A percentile compares a stretch with the other conserved stretches of the same genome.
Conservation (phyloP, 2,329 filamentous ascomycete species). For the Pseudogymnoascus sp. region DNA sequence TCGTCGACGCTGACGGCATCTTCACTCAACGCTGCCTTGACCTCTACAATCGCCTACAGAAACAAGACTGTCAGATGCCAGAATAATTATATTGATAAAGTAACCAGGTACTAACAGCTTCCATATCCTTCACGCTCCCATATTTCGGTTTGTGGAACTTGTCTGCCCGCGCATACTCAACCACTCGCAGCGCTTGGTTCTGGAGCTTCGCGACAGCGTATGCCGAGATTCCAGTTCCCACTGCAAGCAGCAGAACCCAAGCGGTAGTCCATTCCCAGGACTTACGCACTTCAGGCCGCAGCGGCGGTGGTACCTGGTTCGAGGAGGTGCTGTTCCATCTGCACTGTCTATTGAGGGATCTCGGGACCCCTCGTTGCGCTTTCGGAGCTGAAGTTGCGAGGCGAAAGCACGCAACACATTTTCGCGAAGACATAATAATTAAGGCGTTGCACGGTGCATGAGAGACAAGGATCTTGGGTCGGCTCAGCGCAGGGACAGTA, state of each 20-base stretch:
- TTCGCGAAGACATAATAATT: slow-evolving; percentile 4
- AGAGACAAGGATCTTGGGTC: background rate
- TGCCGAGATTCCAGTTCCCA: slow-evolving; percentile 17
- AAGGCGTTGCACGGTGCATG: slow-evolving; percentile 4
- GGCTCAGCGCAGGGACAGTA: background rate
- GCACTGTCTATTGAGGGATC: background rate
- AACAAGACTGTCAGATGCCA: background rate
- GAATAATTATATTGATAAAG: background rate
- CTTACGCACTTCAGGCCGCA: background rate
- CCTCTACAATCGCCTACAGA: slow-evolving; percentile 48
- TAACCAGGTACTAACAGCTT: slow-evolving; percentile 34
- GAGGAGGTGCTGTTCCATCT: slow-evolving; percentile 1
- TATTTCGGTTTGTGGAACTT: slow-evolving; percentile 33
- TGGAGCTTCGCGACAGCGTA: slow-evolving; percentile 16
- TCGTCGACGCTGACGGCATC: slow-evolving; percentile 57
- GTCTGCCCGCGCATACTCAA: slow-evolving; percentile 23
- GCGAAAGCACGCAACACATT: slow-evolving; percentile 8
- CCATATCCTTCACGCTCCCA: slow-evolving; percentile 43
- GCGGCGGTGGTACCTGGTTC: background rate
- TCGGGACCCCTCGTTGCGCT: background rate
- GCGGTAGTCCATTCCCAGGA: slow-evolving; percentile 21
- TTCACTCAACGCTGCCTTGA: slow-evolving; percentile 43
- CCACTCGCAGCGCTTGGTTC: background rate
- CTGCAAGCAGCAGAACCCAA: slow-evolving; percentile 20
- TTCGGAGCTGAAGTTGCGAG: background rate